Evolutionary conservation across 225 moss, liverwort and hornwort genomes (phyloP).

Genomic region (Bryoerythrophyllum caledonicum): DNA sequence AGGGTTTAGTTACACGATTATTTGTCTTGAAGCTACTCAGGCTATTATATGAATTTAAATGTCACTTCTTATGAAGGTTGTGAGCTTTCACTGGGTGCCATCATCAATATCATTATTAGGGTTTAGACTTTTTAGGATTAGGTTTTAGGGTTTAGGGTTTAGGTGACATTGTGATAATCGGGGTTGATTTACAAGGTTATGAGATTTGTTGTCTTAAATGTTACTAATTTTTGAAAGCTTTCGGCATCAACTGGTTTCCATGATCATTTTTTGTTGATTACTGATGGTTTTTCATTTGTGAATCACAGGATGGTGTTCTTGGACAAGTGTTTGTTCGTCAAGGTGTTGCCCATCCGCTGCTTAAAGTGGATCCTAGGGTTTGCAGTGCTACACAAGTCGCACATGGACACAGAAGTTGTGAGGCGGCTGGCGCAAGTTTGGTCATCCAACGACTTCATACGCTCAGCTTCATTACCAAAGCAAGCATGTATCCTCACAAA

Average conservation of each 20-base stretch:
- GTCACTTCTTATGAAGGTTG: too few species aligned
- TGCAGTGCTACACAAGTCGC: conserved; percentile 64
- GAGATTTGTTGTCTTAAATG: conserved; percentile 19
- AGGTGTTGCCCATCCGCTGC: conserved; percentile 82
- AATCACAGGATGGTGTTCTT: conserved; percentile 70
- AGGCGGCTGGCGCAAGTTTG: conserved; percentile 83
- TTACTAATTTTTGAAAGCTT: background rate
- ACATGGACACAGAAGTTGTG: too few species aligned
- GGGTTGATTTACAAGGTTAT: too few species aligned
- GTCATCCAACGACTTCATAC: conserved; percentile 82
- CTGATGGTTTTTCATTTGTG: conserved; percentile 19
- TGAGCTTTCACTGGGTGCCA: too few species aligned
- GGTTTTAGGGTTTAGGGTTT: too few species aligned
- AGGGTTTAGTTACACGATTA: too few species aligned
- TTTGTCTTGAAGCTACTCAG: too few species aligned
- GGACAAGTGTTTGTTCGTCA: conserved; percentile 79
- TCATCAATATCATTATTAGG: too few species aligned
- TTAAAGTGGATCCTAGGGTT: conserved; percentile 88
- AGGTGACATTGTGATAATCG: too few species aligned
- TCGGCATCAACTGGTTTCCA: background rate
- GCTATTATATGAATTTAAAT: too few species aligned
- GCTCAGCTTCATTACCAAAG: conserved; percentile 65
- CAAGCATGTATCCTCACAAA: conserved; percentile 99
- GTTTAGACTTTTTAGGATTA: too few species aligned
- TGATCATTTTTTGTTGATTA: conserved; percentile 10